Evolutionary conservation across 2,329 filamentous ascomycete genomes (phyloP), one percentile per base, ranked within the genome.

Genomic region (Thelonectria rubi): DNA sequence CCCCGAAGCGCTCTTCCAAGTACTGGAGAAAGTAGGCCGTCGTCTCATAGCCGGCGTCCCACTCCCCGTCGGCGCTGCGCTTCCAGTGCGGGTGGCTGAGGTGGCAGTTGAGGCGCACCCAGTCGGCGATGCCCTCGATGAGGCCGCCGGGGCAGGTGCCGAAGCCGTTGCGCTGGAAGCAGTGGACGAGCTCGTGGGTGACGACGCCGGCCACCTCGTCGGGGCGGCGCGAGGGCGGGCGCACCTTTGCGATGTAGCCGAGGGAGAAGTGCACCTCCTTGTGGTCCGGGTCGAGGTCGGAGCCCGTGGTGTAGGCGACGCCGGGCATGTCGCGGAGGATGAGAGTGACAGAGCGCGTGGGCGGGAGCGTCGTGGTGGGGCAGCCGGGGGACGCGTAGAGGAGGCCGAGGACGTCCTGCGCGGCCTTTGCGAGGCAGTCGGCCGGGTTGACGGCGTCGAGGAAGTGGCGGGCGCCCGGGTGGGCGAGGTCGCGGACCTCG

Each of bases 121-220:
- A 98, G 78, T 98, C 95, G 18, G 94, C 94, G 55, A 98, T 87
- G 1, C 94, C 94, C 77, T 98, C 94, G 58, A 97, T 89, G 48
- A 98, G 77, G 0, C 95, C 95, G 1, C 89, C 89, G 0, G 91
- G 91, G 45, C 87, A 86, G 5, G 79, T 80, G 2, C 82, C 83
- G 18, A 70, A 80, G 2, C 83, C 90, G 69, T 92, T 89, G 77
- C 92, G 91, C 77, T 98, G 94, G 79, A 91, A 96, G 78, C 93
- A 97, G 79, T 98, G 95, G 14, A 98, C 94, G 64, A 97, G 89
- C 78, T 98, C 94, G 75, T 98, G 94, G 1, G 91, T 90, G 18
- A 98, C 77, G 1, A 98, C 93, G 42, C 95, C 95, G 17, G 86
- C 79, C 61, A 97, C 87, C 79, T 98, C 93, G 40, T 83, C 71